phyloP scores from a whole-genome alignment of 23 red algal species.

The Gracilaria gracilis region DNA sequence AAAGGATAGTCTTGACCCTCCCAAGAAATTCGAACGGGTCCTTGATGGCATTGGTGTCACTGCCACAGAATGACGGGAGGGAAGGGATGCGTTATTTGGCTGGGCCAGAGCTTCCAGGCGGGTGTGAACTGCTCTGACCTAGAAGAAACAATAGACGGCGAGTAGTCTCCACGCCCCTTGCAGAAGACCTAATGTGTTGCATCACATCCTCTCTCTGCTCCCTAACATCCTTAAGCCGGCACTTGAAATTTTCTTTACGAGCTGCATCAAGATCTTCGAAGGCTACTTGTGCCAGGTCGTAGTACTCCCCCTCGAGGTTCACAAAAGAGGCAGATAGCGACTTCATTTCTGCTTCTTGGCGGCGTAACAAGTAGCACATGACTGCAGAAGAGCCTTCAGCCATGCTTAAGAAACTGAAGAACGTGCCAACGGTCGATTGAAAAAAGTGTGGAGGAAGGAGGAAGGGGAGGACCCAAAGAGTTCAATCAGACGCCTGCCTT shows the following conservation, averaged over 20 bases:
- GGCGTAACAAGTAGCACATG: neutral
- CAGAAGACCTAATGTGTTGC: neutral
- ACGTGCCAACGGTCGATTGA: slow-evolving; percentile 7
- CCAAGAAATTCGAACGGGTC: slow-evolving; percentile 35
- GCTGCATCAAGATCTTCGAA: neutral
- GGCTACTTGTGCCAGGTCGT: neutral
- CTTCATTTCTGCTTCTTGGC: neutral
- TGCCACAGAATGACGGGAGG: neutral
- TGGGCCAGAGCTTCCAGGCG: no score
- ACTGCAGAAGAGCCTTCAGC: no score
- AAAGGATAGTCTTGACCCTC: neutral
- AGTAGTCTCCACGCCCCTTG: neutral
- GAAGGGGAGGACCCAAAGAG: neutral
- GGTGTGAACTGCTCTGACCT: no score
- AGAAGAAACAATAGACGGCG: neutral
- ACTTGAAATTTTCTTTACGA: neutral
- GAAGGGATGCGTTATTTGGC: neutral
- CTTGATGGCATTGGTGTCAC: neutral
- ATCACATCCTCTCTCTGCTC: neutral
- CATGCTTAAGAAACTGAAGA: neutral
- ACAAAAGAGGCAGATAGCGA: slow-evolving; percentile 9
- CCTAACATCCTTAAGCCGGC: neutral
- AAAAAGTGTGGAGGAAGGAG: neutral
- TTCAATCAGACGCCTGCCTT: slow-evolving; percentile 48
- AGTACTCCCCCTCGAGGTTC: slow-evolving; percentile 20